A percentile compares a stretch with the other conserved stretches of the same genome.
Evolutionary conservation across 2,329 filamentous ascomycete species (phyloP).

Genomic region (Penicillium italicum): DNA sequence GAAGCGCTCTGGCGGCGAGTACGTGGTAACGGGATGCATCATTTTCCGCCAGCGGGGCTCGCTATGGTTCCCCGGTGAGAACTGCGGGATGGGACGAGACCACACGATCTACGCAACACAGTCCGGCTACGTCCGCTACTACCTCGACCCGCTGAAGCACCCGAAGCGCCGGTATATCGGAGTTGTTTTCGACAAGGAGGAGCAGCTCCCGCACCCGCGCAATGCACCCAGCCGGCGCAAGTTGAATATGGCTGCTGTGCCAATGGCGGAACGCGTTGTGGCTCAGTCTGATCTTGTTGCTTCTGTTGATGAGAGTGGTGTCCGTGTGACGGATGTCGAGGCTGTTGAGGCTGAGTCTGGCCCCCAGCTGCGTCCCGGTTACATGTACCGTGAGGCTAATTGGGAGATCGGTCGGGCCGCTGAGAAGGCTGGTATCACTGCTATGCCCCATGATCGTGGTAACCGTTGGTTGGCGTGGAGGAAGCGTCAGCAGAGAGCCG

Average conservation of each 20-base stretch:
- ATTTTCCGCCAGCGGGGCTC: constrained; percentile 96
- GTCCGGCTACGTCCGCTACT: constrained; percentile 93
- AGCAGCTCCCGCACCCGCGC: constrained; percentile 70
- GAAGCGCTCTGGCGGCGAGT: constrained; percentile 90
- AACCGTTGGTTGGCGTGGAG: constrained; percentile 65
- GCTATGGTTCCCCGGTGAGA: constrained; percentile 91
- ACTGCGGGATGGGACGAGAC: constrained; percentile 90
- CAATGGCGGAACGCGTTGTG: constrained; percentile 22
- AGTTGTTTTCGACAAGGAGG: constrained; percentile 77
- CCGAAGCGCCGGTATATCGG: constrained; percentile 92
- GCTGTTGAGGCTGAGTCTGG: constrained; percentile 28
- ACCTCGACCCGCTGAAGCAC: constrained; percentile 78
- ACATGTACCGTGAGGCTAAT: constrained; percentile 64
- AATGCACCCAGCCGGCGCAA: constrained; percentile 71
- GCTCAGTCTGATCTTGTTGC: constrained; percentile 27
- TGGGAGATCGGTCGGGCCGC: constrained; percentile 64
- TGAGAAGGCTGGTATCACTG: constrained; percentile 57
- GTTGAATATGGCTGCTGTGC: constrained; percentile 66
- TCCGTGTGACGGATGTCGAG: constrained; percentile 23
- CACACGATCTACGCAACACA: constrained; percentile 89
- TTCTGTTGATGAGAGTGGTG: constrained; percentile 24
- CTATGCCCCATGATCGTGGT: constrained; percentile 54
- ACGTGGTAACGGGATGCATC: constrained; percentile 93
- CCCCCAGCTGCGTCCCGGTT: constrained; percentile 51
- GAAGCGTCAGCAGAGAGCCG: constrained; percentile 52